phyloP scores from a whole-genome alignment of 257 asterid species.

The Ophiorrhiza pumila region DNA sequence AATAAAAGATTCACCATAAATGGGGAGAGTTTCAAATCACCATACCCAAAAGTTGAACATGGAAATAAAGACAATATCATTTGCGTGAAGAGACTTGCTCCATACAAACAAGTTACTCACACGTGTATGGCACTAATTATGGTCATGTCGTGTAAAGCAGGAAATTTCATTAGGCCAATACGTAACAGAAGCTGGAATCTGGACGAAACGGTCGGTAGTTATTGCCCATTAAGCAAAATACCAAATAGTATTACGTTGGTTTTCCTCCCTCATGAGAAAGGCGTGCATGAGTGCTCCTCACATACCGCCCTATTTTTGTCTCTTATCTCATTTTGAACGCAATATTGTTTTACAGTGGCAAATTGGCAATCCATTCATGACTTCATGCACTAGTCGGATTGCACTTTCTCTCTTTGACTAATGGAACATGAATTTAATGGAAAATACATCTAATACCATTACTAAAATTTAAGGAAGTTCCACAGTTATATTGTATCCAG shows the following conservation, averaged over 20 bases:
- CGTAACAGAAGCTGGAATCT: background rate
- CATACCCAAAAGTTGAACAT: too few species aligned
- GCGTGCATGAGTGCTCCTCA: background rate
- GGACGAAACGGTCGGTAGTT: background rate
- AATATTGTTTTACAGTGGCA: background rate
- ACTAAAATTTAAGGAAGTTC: background rate
- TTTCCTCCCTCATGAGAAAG: background rate
- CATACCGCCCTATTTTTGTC: background rate
- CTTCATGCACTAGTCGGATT: background rate
- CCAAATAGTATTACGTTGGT: background rate
- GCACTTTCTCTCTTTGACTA: background rate
- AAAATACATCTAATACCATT: background rate
- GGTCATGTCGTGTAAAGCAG: conserved; percentile 5
- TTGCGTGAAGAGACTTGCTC: too few species aligned
- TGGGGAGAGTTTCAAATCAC: too few species aligned
- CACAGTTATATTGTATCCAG: too few species aligned
- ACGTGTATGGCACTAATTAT: conserved; percentile 6
- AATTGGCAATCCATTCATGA: too few species aligned
- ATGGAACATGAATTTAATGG: background rate
- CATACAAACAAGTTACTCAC: background rate
- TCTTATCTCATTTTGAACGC: background rate
- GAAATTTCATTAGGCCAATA: background rate
- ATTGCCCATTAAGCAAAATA: background rate
- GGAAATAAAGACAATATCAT: too few species aligned
- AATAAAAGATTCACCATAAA: too few species aligned